Conservation (phyloP, 1,284 basidiomycete species). For the Amylostereum areolatum region DNA sequence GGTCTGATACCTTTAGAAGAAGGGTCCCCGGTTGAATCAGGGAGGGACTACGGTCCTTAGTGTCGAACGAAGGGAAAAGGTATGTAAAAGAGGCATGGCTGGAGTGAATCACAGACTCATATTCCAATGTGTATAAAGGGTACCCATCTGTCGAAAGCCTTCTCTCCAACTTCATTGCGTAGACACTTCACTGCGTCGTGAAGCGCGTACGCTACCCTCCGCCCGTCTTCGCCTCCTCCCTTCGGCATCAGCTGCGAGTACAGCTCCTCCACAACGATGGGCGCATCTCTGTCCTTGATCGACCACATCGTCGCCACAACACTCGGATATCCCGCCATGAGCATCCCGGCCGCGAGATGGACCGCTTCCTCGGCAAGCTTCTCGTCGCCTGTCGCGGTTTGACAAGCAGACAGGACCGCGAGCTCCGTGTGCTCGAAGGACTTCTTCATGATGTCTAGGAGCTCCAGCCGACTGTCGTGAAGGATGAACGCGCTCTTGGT, state of each 20-base stretch:
- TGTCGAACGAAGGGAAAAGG: no score
- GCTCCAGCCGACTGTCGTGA: no score
- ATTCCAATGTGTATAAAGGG: neutral
- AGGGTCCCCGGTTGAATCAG: no score
- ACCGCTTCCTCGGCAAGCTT: constrained; percentile 14
- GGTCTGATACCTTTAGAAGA: no score
- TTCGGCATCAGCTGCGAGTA: neutral
- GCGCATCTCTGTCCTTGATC: constrained; percentile 11
- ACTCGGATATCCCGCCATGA: constrained; percentile 15
- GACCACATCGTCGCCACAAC: constrained; percentile 20
- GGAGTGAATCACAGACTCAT: no score
- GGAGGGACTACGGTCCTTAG: no score
- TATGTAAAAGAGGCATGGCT: no score
- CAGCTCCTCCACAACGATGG: constrained; percentile 9
- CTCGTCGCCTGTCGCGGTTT: constrained; percentile 13
- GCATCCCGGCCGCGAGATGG: constrained; percentile 20
- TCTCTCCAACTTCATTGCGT: neutral
- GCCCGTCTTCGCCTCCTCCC: neutral
- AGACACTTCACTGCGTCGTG: neutral
- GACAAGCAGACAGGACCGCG: no score
- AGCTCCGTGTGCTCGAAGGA: no score
- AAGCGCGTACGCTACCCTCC: neutral
- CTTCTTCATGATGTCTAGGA: no score
- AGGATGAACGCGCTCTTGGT: neutral
- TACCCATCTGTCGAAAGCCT: neutral